Percentiles rank a stretch among this genome's conserved stretches.
Evolutionary conservation across 2,329 filamentous ascomycete genomes (phyloP).

Genomic region (Parafenestella ontariensis): DNA sequence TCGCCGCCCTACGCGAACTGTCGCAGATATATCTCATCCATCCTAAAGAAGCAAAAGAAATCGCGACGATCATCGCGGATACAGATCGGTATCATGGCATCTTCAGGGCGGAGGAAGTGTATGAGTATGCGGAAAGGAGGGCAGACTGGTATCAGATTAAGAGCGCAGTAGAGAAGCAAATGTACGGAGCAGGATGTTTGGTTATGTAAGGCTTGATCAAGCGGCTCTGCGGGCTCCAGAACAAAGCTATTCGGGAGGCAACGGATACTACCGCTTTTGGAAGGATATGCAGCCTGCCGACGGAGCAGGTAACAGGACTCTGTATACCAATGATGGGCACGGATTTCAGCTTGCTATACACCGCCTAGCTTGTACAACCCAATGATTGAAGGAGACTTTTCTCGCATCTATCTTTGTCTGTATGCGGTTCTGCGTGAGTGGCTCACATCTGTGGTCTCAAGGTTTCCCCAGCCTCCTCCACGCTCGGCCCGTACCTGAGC

Average conservation of each 20-base stretch:
- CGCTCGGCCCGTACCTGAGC: conserved; percentile 25
- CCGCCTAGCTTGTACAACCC: background rate
- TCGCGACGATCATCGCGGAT: conserved; percentile 94
- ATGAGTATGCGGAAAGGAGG: conserved; percentile 91
- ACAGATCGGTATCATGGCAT: conserved; percentile 88
- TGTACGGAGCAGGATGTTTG: conserved; percentile 92
- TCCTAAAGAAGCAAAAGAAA: conserved; percentile 84
- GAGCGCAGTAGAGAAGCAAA: conserved; percentile 88
- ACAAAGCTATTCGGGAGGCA: background rate
- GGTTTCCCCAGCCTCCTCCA: conserved; percentile 37
- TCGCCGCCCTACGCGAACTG: conserved; percentile 87
- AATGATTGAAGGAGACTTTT: background rate
- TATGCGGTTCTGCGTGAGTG: background rate
- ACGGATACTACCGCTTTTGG: conserved; percentile 23
- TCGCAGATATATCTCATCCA: conserved; percentile 96
- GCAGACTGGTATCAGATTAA: conserved; percentile 96
- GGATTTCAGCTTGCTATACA: background rate
- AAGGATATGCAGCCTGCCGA: conserved; percentile 11
- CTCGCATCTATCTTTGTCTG: background rate
- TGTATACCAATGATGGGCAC: background rate
- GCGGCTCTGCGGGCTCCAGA: conserved; percentile 7
- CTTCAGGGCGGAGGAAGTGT: conserved; percentile 94
- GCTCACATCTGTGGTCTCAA: background rate
- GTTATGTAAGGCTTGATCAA: conserved; percentile 69
- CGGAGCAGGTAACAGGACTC: conserved; percentile 15